Evolutionary conservation across 257 asterid genomes (phyloP).

Genomic region (Coffea canephora): DNA sequence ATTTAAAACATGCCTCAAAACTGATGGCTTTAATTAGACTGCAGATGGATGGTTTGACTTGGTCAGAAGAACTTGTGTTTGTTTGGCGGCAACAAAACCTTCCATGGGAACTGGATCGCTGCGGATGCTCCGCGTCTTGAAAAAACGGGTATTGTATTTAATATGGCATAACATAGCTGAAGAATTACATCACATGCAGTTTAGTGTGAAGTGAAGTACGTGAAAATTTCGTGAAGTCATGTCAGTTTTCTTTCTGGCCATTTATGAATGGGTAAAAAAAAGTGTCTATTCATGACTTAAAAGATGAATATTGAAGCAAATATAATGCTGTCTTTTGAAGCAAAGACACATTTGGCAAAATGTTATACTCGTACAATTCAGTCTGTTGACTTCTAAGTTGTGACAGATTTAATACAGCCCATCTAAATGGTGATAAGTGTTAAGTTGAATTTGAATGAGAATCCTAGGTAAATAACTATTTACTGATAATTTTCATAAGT

Average conservation of each 20-base stretch:
- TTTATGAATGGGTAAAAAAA: neutral
- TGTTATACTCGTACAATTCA: neutral
- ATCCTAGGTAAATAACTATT: too few relatives aligned
- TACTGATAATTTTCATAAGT: neutral
- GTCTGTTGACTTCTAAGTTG: neutral
- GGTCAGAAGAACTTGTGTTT: constrained; percentile 90
- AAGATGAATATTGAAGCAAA: neutral
- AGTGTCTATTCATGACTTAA: neutral
- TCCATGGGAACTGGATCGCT: constrained; percentile 98
- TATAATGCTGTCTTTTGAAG: neutral
- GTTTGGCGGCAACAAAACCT: constrained; percentile 97
- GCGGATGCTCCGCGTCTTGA: constrained; percentile 99
- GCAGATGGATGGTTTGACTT: constrained; percentile 99
- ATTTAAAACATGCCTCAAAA: neutral
- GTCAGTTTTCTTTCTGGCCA: neutral
- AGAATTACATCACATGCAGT: neutral
- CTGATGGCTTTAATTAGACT: constrained; percentile 42
- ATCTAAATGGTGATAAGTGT: too few relatives aligned
- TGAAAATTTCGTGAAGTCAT: neutral
- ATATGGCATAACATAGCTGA: constrained; percentile 11
- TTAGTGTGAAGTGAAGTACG: neutral
- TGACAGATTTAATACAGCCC: neutral
- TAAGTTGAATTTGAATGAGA: neutral
- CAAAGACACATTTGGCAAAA: neutral
- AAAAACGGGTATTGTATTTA: constrained; percentile 63